These are phyloP conservation scores for Epichloe gansuensis DNA, from an alignment of 2,329 filamentous ascomycete species.

Conservation along the genomic window DNA sequence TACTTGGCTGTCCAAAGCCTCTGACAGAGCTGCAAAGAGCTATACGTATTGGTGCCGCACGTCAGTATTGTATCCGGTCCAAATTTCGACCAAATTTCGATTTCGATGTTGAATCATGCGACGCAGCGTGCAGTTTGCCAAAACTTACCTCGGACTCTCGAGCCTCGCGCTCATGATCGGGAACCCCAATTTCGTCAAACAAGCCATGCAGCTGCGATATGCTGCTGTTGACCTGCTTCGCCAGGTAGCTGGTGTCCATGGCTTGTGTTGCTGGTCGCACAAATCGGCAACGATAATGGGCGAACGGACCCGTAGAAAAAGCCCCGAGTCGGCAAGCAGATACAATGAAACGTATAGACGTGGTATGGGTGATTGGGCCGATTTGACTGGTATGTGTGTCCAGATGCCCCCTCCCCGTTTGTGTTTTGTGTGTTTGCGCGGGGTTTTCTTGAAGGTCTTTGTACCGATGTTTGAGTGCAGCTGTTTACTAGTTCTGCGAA, in stretches of 20 bases:
- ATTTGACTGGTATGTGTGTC: neutral
- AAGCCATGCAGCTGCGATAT: constrained; percentile 86
- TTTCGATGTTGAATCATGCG: too few species aligned
- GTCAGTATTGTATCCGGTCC: neutral
- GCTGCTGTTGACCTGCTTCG: constrained; percentile 90
- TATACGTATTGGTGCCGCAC: constrained; percentile 22
- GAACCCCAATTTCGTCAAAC: constrained; percentile 96
- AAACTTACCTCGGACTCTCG: constrained; percentile 68
- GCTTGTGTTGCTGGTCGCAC: neutral
- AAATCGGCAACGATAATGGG: neutral
- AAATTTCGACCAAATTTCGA: too few species aligned
- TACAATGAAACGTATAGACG: neutral
- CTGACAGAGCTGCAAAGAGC: constrained; percentile 86
- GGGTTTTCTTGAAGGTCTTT: neutral
- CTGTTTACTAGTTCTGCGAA: neutral
- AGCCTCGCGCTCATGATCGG: constrained; percentile 79
- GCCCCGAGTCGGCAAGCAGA: neutral
- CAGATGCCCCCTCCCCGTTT: neutral
- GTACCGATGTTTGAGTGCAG: neutral
- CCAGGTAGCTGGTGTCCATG: constrained; percentile 88
- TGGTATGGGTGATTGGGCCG: neutral
- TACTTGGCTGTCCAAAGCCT: constrained; percentile 83
- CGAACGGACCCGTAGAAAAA: neutral
- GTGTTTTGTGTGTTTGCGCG: neutral
- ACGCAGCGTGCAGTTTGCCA: neutral